Base-by-base conservation (phyloP, 2,329 filamentous ascomycete species). In the Lasiodiplodia sp. region DNA sequence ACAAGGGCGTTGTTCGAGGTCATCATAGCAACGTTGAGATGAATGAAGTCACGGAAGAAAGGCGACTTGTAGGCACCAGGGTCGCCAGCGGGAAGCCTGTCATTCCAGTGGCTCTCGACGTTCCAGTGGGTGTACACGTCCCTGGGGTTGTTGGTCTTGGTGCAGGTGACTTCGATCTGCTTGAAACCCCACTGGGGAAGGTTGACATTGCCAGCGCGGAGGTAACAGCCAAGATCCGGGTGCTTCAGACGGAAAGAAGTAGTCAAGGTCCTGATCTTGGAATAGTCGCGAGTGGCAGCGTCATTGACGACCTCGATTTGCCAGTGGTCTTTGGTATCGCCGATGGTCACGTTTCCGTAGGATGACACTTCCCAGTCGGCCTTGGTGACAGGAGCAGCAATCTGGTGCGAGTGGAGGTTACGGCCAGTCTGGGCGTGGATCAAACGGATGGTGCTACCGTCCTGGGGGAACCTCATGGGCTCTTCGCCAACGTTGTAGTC, bases 1-100 rank as follows among this genome's bases (percentile, higher is more conserved):
- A 99, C 93, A 56, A 99, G 89, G 28, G 96, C 96, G 78, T 99
- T 99, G 87, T 99, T 99, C 49, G 96, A 98, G 3, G 96, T 99
- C 95, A 98, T 97, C 96, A 99, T 99, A 71, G 96, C 96, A 71
- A 99, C 96, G 79, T 99, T 99, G 70, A 98, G 85, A 80, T 99
- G 96, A 72, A 99, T 91, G 76, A 99, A 99, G 81, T 99, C 96
- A 78, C 97, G 94, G 77, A 97, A 86, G 87, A 99, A 99, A 2
- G 96, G 96, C 44, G 95, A 98, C 83, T 92, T 97, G 85, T 97
- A 99, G 68, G 92, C 91, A 75, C 92, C 93, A 67, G 96, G 92
- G 80, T 97, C 92, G 74, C 92, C 91, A 71, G 92, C 89, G 49
- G 96, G 95, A 31, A 98, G 88, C 84, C 91, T 96, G 16, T 97